Evolutionary conservation across 2,329 filamentous ascomycete species (phyloP).

Genomic region (Diplodia sapinea): DNA sequence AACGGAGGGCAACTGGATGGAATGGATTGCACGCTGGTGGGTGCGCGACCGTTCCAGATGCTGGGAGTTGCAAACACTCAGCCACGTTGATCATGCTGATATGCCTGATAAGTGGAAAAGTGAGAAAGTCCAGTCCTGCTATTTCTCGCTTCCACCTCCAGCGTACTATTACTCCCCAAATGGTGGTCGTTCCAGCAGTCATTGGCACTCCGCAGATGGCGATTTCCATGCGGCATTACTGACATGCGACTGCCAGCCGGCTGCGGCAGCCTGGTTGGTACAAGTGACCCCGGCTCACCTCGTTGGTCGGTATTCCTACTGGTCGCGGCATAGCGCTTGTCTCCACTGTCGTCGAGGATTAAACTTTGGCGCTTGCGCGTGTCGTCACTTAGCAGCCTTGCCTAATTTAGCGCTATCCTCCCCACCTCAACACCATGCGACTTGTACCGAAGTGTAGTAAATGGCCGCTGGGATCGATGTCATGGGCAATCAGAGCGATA

Average conservation of each 20-base stretch:
- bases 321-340: constrained; percentile 6
- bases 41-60: constrained; percentile 3
- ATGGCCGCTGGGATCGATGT: not conserved
- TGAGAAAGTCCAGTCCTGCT: not conserved
- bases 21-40: constrained; percentile 11
- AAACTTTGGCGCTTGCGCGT: constrained; percentile 21
- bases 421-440: constrained; percentile 23
- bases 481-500: not conserved
- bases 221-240: not conserved
- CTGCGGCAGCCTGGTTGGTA: not conserved
- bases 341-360: not conserved
- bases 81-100: not conserved
- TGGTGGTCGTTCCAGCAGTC: not conserved
- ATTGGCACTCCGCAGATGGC: not conserved
- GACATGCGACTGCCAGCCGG: not conserved
- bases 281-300: not conserved
- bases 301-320: not conserved
- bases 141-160: not conserved
- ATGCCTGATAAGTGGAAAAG: not conserved
- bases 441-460: not conserved
- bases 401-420: constrained; percentile 3
- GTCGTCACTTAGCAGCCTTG: constrained; percentile 17
- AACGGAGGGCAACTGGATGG: not conserved
- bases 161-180: not conserved
- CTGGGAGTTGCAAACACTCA: too few relatives aligned